phyloP scores from a whole-genome alignment of 2,329 filamentous ascomycete species.

The Zopfia rhizophila region DNA sequence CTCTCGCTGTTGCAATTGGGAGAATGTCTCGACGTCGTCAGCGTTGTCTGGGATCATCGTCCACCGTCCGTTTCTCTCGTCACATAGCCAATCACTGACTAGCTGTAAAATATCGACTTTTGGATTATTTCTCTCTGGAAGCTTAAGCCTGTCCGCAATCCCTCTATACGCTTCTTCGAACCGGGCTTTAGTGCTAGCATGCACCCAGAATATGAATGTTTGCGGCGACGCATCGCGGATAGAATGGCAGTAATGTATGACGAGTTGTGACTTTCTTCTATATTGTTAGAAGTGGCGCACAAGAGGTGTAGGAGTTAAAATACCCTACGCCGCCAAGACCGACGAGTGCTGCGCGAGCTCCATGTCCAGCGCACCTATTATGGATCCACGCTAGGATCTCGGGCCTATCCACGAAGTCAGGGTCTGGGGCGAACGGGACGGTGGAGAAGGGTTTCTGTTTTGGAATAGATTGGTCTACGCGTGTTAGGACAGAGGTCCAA shows the following conservation, averaged over 20 bases:
- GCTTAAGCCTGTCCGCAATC: conserved; percentile 5
- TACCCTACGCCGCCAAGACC: conserved; percentile 10
- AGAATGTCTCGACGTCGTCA: conserved; percentile 1
- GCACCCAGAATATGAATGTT: conserved; percentile 6
- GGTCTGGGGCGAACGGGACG: too few relatives aligned
- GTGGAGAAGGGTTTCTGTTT: too few relatives aligned
- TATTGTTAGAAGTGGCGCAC: background rate
- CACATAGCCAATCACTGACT: too few relatives aligned
- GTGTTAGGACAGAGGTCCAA: too few relatives aligned
- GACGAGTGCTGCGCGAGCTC: too few relatives aligned
- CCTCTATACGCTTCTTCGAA: conserved; percentile 12
- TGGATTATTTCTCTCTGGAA: conserved; percentile 6
- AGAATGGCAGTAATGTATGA: background rate
- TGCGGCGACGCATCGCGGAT: conserved; percentile 3
- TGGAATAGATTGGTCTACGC: too few relatives aligned
- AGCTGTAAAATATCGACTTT: too few relatives aligned
- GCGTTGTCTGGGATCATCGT: conserved; percentile 10
- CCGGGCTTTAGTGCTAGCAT: conserved; percentile 8
- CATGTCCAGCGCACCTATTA: too few relatives aligned
- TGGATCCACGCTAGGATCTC: too few relatives aligned
- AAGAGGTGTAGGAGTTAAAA: background rate
- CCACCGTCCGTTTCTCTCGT: too few relatives aligned
- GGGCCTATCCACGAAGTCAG: too few relatives aligned
- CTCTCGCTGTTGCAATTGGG: too few relatives aligned
- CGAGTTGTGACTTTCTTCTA: conserved; percentile 7